Evolutionary conservation across 495 filamentous ascomycete genomes (phyloP).

Genomic region (Aspergillus bertholletiae): DNA sequence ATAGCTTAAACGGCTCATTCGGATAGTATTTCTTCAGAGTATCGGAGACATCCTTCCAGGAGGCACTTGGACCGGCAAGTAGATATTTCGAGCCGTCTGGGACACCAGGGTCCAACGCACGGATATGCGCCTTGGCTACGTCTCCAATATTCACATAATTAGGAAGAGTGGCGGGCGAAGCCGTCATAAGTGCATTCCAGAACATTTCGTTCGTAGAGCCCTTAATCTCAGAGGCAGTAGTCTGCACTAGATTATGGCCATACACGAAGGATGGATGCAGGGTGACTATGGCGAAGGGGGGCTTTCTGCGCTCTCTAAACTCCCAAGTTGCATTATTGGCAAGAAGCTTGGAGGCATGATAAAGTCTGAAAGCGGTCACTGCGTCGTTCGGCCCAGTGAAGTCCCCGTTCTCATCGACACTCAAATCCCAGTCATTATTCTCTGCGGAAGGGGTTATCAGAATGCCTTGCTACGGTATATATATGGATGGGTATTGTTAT

Average conservation of each 20-base stretch:
- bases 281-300: slow-evolving; percentile 14
- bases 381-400: not conserved
- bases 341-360: not conserved
- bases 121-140: slow-evolving; percentile 34
- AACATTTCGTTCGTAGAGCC: slow-evolving; percentile 18
- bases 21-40: slow-evolving; percentile 32
- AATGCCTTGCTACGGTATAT: not conserved
- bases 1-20: slow-evolving; percentile 17
- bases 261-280: slow-evolving; percentile 28
- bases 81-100: slow-evolving; percentile 25
- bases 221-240: slow-evolving; percentile 17
- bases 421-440: slow-evolving; percentile 28
- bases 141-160: slow-evolving; percentile 36
- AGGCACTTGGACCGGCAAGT: slow-evolving; percentile 15
- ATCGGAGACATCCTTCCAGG: slow-evolving; percentile 25
- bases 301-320: not conserved
- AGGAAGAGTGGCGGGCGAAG: not conserved
- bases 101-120: slow-evolving; percentile 21
- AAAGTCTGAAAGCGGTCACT: not conserved
- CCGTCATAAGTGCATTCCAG: slow-evolving; percentile 17
- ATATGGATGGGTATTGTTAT: not conserved
- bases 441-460: slow-evolving; percentile 9
- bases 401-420: slow-evolving; percentile 18
- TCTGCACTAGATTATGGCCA: slow-evolving; percentile 26
- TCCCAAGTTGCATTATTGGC: not conserved